Conservation (phyloP, 2,329 filamentous ascomycete genomes). For the Aspergillus quadricinctus region DNA sequence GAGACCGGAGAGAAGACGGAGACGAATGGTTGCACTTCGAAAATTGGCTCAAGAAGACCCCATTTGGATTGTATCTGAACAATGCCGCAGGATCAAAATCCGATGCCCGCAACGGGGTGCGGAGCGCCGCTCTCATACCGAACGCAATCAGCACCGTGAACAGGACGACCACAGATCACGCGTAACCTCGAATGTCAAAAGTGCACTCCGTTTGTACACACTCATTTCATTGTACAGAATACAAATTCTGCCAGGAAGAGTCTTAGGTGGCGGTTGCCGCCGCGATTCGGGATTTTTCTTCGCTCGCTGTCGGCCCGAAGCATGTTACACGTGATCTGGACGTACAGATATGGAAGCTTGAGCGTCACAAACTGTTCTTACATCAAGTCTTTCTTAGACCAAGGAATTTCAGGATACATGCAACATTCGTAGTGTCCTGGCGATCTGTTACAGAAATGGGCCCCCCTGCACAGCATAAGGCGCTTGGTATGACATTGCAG, state of each 20-base stretch:
- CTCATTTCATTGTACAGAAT: conserved; percentile 6
- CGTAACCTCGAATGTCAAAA: not conserved
- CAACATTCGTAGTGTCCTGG: not conserved
- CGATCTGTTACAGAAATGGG: not conserved
- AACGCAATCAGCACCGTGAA: conserved; percentile 5
- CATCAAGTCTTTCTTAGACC: not conserved
- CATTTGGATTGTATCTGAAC: conserved; percentile 20
- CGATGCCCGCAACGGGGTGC: conserved; percentile 30
- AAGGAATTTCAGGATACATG: not conserved
- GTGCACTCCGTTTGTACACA: not conserved
- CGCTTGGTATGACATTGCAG: too few relatives aligned
- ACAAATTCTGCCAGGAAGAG: conserved; percentile 13
- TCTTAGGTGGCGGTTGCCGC: conserved; percentile 20
- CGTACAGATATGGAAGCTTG: not conserved
- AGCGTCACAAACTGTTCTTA: not conserved
- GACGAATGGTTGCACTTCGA: conserved; percentile 1
- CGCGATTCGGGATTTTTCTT: conserved; percentile 19
- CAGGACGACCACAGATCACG: not conserved
- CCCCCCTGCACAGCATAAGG: not conserved
- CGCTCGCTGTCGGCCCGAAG: conserved; percentile 5
- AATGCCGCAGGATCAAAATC: conserved; percentile 25
- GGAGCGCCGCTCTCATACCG: conserved; percentile 33
- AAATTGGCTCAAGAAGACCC: conserved; percentile 9
- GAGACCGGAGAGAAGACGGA: not conserved
- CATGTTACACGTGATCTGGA: not conserved